Conservation (phyloP, 306 rosid species). For the Hylodesmum podocarpum region DNA sequence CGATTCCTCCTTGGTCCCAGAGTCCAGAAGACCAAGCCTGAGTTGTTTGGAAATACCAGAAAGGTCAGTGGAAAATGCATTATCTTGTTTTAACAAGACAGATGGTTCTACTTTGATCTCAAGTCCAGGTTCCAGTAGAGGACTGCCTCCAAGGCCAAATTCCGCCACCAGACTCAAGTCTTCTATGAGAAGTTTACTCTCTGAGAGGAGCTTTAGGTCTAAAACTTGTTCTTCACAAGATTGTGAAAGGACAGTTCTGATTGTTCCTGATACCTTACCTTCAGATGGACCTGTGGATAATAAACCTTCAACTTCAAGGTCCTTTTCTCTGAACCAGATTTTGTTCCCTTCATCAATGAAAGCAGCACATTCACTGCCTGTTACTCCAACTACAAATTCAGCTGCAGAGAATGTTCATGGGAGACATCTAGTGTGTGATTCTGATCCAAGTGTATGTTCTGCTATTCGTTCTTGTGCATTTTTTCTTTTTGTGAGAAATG, state of each 20-base stretch:
- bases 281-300: conserved; percentile 46
- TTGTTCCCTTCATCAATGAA: conserved; percentile 54
- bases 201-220: conserved; percentile 60
- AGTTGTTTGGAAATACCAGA: conserved; percentile 67
- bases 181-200: conserved; percentile 49
- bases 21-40: conserved; percentile 58
- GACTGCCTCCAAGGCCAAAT: conserved; percentile 71
- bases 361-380: conserved; percentile 65
- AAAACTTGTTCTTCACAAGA: conserved; percentile 47
- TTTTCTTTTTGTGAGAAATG: neutral
- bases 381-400: conserved; percentile 61
- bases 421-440: conserved; percentile 39
- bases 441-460: conserved; percentile 53
- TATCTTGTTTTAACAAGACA: conserved; percentile 46
- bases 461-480: conserved; percentile 2
- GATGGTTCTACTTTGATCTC: conserved; percentile 42
- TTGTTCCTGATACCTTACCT: conserved; percentile 54
- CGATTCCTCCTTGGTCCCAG: conserved; percentile 44
- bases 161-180: conserved; percentile 62
- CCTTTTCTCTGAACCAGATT: conserved; percentile 66
- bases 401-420: conserved; percentile 39
- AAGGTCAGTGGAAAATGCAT: conserved; percentile 60
- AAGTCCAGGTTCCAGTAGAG: conserved; percentile 65
- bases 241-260: conserved; percentile 58
- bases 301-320: conserved; percentile 63